A percentile compares a stretch with the other conserved stretches of the same genome.
phyloP scores from a whole-genome alignment of 1,284 basidiomycete genomes.

The Pisolithus thermaeus region DNA sequence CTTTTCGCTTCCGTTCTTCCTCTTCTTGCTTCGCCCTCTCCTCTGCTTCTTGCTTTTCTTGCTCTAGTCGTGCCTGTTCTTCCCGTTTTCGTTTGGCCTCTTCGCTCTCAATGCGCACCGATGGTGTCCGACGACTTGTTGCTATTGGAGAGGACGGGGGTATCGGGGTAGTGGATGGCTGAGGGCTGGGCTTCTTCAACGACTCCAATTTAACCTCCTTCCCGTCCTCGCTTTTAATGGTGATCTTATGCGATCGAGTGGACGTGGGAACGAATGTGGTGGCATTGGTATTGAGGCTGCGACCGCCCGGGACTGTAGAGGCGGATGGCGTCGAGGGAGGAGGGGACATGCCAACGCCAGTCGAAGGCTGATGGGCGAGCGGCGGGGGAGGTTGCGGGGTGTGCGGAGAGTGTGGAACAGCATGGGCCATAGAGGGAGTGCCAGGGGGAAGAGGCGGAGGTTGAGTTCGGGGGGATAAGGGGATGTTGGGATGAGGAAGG shows the following conservation, averaged over 20 bases:
- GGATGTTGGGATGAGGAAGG: constrained; percentile 39
- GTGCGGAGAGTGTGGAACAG: constrained; percentile 43
- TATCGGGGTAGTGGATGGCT: constrained; percentile 36
- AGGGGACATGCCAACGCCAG: constrained; percentile 48
- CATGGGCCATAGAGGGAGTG: constrained; percentile 59
- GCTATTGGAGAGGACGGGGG: constrained; percentile 36
- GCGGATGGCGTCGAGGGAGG: constrained; percentile 65
- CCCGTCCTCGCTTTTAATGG: constrained; percentile 46
- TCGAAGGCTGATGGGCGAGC: constrained; percentile 43
- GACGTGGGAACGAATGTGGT: constrained; percentile 54
- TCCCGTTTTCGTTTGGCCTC: constrained; percentile 49
- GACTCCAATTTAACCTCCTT: constrained; percentile 52
- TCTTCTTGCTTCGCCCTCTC: constrained; percentile 29
- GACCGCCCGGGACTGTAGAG: constrained; percentile 33
- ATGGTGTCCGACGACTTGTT: constrained; percentile 30
- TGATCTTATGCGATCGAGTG: constrained; percentile 20
- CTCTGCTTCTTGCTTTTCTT: constrained; percentile 32
- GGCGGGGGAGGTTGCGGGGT: constrained; percentile 46
- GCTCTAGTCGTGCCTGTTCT: constrained; percentile 44
- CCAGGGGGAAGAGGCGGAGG: constrained; percentile 54
- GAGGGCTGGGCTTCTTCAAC: constrained; percentile 42
- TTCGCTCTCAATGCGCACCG: constrained; percentile 52
- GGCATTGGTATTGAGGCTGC: constrained; percentile 55
- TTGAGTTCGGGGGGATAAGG: constrained; percentile 60
- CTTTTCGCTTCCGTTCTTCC: constrained; percentile 35